These are phyloP conservation scores for Daldinia decipiens DNA, from an alignment of 495 filamentous ascomycete species.

Conservation along the genomic window DNA sequence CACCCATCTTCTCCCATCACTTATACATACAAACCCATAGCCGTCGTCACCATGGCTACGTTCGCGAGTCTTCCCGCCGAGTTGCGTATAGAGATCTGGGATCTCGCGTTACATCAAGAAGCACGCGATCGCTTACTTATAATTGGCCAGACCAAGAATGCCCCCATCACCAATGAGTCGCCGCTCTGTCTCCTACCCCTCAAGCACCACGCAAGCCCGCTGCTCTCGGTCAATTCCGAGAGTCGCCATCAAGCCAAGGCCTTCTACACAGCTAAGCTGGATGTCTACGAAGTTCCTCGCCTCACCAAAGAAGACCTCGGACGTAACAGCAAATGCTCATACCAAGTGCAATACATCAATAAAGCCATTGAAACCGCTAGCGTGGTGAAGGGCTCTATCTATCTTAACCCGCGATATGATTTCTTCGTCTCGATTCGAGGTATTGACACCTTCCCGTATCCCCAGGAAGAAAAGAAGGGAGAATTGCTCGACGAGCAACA, in stretches of 20 bases:
- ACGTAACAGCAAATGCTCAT: neutral
- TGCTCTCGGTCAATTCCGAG: slow-evolving; percentile 21
- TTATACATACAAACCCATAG: neutral
- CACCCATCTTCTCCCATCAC: neutral
- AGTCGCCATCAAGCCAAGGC: slow-evolving; percentile 17
- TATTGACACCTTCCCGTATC: neutral
- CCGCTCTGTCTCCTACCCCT: slow-evolving; percentile 1
- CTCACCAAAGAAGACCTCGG: neutral
- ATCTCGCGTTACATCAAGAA: slow-evolving; percentile 16
- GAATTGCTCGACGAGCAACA: neutral
- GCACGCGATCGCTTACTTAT: slow-evolving; percentile 15
- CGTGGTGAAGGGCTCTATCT: slow-evolving; percentile 6
- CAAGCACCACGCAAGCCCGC: slow-evolving; percentile 11
- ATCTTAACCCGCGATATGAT: slow-evolving; percentile 13
- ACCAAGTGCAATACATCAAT: slow-evolving; percentile 3
- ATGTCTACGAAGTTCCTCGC: slow-evolving; percentile 4
- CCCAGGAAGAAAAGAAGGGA: neutral
- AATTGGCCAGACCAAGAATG: neutral
- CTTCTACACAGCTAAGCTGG: slow-evolving; percentile 15
- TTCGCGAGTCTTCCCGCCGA: slow-evolving; percentile 14
- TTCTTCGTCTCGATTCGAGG: neutral
- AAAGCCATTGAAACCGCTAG: neutral
- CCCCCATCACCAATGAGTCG: neutral
- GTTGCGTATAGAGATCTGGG: slow-evolving; percentile 22
- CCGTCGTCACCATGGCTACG: neutral